Conservation (phyloP, 2,329 filamentous ascomycete species). For the Aspergillus transmontanensis region DNA sequence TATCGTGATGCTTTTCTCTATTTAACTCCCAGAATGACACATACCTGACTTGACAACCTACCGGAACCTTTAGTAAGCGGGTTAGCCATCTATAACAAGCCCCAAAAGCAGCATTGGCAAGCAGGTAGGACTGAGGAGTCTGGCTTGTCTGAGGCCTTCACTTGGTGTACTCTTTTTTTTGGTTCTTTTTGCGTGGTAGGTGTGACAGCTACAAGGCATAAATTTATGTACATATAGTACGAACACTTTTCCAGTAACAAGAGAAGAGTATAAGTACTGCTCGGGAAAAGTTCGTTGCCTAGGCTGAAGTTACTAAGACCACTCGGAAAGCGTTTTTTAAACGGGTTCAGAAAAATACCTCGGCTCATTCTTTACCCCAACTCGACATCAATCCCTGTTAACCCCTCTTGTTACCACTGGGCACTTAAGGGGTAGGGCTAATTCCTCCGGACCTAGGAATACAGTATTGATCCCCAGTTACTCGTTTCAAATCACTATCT, state of each 20-base stretch:
- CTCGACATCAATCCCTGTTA: background rate
- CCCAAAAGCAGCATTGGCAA: too few relatives aligned
- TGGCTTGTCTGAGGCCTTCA: background rate
- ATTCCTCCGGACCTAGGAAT: background rate
- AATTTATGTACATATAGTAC: background rate
- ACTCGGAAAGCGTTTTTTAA: background rate
- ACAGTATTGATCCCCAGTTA: background rate
- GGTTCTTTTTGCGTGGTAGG: background rate
- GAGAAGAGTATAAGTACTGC: background rate
- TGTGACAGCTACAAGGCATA: background rate
- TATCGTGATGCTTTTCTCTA: too few relatives aligned
- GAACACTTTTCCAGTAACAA: background rate
- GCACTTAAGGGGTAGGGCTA: background rate
- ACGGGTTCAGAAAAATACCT: background rate
- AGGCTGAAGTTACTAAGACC: background rate
- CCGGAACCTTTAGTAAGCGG: too few relatives aligned
- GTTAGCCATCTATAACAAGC: too few relatives aligned
- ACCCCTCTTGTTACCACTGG: background rate
- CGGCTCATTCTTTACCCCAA: background rate
- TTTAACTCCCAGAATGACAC: too few relatives aligned
- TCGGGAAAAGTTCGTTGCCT: background rate
- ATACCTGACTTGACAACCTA: too few relatives aligned
- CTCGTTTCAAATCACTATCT: too few relatives aligned
- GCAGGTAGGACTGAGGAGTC: background rate
- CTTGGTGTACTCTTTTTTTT: background rate